These are phyloP conservation scores for Solanum hybrid DNA, from an alignment of 305 asterid species.

Conservation along the genomic window DNA sequence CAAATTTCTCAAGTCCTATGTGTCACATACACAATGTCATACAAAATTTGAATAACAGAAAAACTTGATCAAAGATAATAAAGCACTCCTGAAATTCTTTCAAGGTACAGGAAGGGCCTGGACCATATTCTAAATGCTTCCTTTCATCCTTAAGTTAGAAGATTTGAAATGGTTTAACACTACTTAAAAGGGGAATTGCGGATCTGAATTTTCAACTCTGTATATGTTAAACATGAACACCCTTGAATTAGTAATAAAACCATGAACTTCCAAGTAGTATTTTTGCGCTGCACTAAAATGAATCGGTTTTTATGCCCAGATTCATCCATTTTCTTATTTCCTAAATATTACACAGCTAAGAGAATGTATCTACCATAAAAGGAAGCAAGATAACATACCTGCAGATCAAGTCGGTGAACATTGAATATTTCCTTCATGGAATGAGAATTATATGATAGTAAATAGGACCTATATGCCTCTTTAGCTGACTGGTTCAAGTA, in stretches of 20 bases:
- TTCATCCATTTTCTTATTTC: neutral
- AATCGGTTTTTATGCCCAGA: neutral
- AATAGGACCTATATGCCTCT: slow-evolving; percentile 86
- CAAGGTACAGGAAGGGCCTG: neutral
- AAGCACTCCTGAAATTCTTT: neutral
- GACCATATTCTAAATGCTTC: neutral
- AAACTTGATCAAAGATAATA: neutral
- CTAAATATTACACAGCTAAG: neutral
- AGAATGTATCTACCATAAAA: neutral
- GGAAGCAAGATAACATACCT: slow-evolving; percentile 31
- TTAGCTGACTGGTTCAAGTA: slow-evolving; percentile 77
- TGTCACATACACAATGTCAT: neutral
- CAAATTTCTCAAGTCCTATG: neutral
- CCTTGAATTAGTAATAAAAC: neutral
- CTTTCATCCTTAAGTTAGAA: neutral
- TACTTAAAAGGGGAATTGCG: neutral
- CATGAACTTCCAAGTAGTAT: neutral
- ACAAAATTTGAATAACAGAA: neutral
- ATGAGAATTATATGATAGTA: slow-evolving; percentile 81
- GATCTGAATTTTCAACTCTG: neutral
- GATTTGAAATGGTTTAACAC: neutral
- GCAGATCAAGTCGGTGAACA: slow-evolving; percentile 72
- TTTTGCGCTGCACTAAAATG: neutral
- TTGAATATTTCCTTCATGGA: slow-evolving; percentile 90
- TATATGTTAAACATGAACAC: neutral